phyloP scores from a whole-genome alignment of 2,329 filamentous ascomycete genomes.

The Cladophialophora chaetospira region DNA sequence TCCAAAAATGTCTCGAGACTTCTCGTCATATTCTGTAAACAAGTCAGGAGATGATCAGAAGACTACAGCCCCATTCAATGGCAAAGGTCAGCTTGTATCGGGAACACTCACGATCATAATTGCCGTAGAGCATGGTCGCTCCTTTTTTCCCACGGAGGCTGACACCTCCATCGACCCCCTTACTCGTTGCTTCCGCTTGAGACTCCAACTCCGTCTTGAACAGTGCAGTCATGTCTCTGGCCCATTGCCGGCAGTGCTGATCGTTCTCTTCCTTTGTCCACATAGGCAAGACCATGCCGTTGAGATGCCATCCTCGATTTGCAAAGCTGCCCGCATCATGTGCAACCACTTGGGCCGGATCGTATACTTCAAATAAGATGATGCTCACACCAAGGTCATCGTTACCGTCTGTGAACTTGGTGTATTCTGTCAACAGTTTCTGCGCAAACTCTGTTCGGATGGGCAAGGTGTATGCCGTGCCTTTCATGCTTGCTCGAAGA shows the following conservation, averaged over 20 bases:
- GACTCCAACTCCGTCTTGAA: conserved; percentile 34
- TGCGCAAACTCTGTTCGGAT: conserved; percentile 41
- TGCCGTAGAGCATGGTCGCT: conserved; percentile 31
- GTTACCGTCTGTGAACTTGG: conserved; percentile 36
- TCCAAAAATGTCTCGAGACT: conserved; percentile 46
- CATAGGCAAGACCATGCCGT: conserved; percentile 45
- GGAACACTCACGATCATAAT: conserved; percentile 32
- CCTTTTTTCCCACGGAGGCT: conserved; percentile 22
- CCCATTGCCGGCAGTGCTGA: conserved; percentile 42
- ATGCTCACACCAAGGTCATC: conserved; percentile 37
- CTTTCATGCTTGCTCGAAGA: conserved; percentile 47
- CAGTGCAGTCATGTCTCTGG: conserved; percentile 39
- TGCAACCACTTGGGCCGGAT: conserved; percentile 46
- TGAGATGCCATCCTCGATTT: conserved; percentile 49
- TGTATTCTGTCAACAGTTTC: conserved; percentile 37
- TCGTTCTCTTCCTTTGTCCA: conserved; percentile 48
- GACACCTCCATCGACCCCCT: conserved; percentile 10
- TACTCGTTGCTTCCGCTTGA: conserved; percentile 18
- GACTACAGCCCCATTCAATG: neutral
- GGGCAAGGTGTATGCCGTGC: conserved; percentile 49
- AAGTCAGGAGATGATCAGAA: neutral
- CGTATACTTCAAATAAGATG: conserved; percentile 48
- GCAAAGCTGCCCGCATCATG: conserved; percentile 48
- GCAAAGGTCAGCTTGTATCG: neutral
- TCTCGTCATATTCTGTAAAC: conserved; percentile 31